Conservation (phyloP, 2,329 filamentous ascomycete species). For the Botrytis tulipae region DNA sequence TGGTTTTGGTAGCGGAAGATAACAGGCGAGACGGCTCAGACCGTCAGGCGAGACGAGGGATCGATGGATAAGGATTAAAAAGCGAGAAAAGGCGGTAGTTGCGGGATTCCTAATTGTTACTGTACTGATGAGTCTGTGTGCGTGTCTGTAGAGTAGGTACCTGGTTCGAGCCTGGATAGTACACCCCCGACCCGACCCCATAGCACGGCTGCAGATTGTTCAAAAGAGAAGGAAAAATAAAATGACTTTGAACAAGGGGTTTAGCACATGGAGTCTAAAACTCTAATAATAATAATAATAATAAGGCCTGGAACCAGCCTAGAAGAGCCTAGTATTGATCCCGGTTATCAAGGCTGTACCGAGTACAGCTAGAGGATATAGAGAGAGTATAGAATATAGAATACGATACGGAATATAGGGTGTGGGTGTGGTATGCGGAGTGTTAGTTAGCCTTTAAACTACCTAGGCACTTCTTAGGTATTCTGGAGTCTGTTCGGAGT, state of each 20-base stretch:
- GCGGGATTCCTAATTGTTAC: neutral
- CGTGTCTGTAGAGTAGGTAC: neutral
- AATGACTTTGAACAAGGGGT: constrained; percentile 1
- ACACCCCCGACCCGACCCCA: neutral
- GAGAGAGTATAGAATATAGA: neutral
- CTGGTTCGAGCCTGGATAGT: neutral
- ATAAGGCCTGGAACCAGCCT: neutral
- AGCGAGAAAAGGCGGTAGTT: neutral
- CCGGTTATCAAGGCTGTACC: neutral
- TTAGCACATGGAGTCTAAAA: neutral
- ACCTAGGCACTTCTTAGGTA: neutral
- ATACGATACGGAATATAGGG: no score
- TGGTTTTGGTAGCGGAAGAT: neutral
- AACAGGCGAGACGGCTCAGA: neutral
- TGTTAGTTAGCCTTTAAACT: neutral
- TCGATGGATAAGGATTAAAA: constrained; percentile 6
- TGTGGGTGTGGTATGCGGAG: neutral
- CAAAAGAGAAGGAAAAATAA: neutral
- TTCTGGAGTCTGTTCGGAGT: neutral
- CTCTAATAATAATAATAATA: neutral
- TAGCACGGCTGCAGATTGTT: neutral
- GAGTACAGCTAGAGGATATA: neutral
- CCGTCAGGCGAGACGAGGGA: constrained; percentile 1
- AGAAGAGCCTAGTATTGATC: neutral
- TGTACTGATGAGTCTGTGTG: neutral